Base-by-base conservation (phyloP, 257 asterid species). In the Solanum neorickii region DNA sequence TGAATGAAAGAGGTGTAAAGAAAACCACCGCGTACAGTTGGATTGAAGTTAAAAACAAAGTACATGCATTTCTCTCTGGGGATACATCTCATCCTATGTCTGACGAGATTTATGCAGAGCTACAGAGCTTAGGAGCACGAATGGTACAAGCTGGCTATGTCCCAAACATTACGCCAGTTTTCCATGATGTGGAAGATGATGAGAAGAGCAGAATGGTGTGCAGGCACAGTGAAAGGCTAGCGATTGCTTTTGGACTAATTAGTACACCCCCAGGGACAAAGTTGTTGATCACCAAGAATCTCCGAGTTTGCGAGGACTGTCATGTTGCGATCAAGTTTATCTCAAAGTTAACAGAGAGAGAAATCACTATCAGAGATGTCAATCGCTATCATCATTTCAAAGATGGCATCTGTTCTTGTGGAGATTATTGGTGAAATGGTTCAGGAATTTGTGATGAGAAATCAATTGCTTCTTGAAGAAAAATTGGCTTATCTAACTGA, bases 301-400 rank as follows among this genome's bases (percentile, higher is more conserved):
- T 94, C 25, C 92, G 94, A 25, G 89, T 92, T 65, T 94, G 97
- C 46, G 95, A 94, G 93, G 97, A 94, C 82, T 94, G 95, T 86
- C 97, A 93, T 88, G 94, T 87, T 37, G 94, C 90, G 3, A 83
- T 93, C 80, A 94, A 92, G 91, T 82, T 92, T 42, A 90, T 94
- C 37, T 93, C 97, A 2, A 90, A 86, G 68, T 86, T 92, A 59
- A 93, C 94, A 25, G 70, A 49, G 52, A 90, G 97, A 90, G 94
- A 92, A 84, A 93, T 94, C 82, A 86, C 86, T 27, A 68, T 94
- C 33, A 92, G 97, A 87, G 97, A 93, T 89, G 94, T 93, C 77
- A 93, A 93, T 69, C 91, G 95, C 37, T 93, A 92, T 87, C 96
- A 92, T 89, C 94, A 91, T 89, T 93, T 93, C 87, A 91, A 90